Evolutionary conservation across 2,329 filamentous ascomycete genomes (phyloP).

Genomic region (Ophiosphaerella narmari): DNA sequence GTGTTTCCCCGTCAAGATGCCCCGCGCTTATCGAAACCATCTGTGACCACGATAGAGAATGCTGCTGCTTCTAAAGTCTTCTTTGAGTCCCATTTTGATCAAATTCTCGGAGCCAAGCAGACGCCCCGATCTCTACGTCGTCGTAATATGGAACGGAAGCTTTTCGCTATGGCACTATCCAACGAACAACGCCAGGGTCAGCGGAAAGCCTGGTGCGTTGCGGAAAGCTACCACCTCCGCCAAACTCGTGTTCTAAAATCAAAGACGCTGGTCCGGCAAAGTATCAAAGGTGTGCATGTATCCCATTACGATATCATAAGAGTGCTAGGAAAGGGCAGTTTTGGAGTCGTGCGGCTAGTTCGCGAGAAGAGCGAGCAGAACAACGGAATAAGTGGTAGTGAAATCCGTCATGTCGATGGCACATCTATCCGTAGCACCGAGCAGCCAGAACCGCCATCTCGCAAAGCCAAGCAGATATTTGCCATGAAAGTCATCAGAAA

Average conservation of each 20-base stretch:
- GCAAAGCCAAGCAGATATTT: constrained; percentile 63
- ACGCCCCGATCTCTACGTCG: constrained; percentile 66
- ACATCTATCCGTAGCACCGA: constrained; percentile 5
- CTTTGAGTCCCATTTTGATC: constrained; percentile 82
- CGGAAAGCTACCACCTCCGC: constrained; percentile 76
- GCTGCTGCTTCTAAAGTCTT: constrained; percentile 82
- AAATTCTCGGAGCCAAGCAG: constrained; percentile 60
- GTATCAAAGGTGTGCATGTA: constrained; percentile 56
- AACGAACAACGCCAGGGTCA: constrained; percentile 60
- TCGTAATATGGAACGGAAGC: constrained; percentile 64
- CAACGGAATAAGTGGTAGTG: constrained; percentile 15
- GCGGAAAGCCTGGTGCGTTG: constrained; percentile 64
- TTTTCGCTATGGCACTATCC: constrained; percentile 62
- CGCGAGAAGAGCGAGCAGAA: constrained; percentile 59
- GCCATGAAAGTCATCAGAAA: constrained; percentile 99
- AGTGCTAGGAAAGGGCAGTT: constrained; percentile 89
- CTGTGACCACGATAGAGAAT: constrained; percentile 70
- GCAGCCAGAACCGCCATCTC: neutral
- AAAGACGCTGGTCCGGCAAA: constrained; percentile 56
- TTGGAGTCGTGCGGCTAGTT: constrained; percentile 88
- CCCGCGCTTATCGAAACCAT: constrained; percentile 40
- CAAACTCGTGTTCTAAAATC: constrained; percentile 72
- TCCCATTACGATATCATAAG: constrained; percentile 80
- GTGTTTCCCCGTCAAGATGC: constrained; percentile 43
- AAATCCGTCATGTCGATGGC: constrained; percentile 13